Evolutionary conservation across 768 basidiomycete species (phyloP), one percentile per base, ranked within the genome.

Genomic region (Kwoniella newhampshirensis): DNA sequence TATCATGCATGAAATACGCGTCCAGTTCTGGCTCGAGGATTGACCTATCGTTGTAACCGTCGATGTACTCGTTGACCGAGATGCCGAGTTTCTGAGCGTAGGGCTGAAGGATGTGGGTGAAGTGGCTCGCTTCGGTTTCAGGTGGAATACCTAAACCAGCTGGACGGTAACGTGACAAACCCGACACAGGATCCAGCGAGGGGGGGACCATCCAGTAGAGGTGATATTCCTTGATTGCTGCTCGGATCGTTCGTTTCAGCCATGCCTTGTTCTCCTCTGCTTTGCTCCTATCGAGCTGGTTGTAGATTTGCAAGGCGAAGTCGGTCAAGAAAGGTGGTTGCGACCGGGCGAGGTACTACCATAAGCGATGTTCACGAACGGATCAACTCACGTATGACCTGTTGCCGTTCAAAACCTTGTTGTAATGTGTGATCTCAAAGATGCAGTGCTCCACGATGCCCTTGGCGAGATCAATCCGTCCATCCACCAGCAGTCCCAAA

Each of bases 371-470:
- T 51, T 32, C 20, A 51, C 7, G 7, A 15, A 40, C 2, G 30
- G 3, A 12, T 8, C 4, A 17, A 70, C 76, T 68, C 53, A 77
- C 79, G 63, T 78, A 81, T 74, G 88, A 89, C 68, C 94, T 87
- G 77, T 87, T 93, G 60, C 94, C 94, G 75, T 99, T 99, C 64
- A 98, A 27, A 17, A 76, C 73, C 79, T 94, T 93, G 80, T 89
- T 88, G 74, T 96, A 96, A 78, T 96, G 89, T 79, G 86, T 91
- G 81, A 99, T 96, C 81, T 98, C 91, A 75, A 98, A 99, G 72
- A 96, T 88, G 79, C 98, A 99, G 76, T 99, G 94, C 53, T 98
- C 96, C 41, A 97, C 92, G 85, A 98, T 91, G 68, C 91, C 90
- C 77, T 92, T 91, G 18, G 96, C 94, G 85, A 98, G 88, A 57